These are phyloP conservation scores for Excoecaria cochinchinensis DNA, from an alignment of 345 rosid species.

Conservation along the genomic window DNA sequence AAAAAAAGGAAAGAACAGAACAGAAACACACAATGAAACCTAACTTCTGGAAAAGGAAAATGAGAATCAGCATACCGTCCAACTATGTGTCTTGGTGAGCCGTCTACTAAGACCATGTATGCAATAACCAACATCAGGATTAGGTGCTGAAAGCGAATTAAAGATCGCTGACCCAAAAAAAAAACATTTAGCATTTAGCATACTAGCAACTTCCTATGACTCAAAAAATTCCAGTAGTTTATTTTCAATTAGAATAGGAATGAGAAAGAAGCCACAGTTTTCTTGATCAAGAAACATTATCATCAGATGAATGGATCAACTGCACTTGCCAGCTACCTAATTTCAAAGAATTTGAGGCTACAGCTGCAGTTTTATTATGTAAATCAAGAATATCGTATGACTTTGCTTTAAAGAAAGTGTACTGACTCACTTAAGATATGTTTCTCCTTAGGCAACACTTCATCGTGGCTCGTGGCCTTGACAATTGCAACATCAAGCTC, in stretches of 20 bases:
- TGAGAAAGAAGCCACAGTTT: background rate
- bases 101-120: slow-evolving; percentile 33
- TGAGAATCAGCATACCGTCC: slow-evolving; percentile 35
- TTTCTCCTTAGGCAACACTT: slow-evolving; percentile 37
- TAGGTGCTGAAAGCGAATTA: slow-evolving; percentile 29
- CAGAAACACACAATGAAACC: too few relatives aligned
- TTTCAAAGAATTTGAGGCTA: too few relatives aligned
- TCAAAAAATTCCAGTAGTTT: too few relatives aligned
- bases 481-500: slow-evolving; percentile 41
- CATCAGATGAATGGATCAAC: too few relatives aligned
- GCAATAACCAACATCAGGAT: slow-evolving; percentile 35
- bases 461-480: slow-evolving; percentile 43
- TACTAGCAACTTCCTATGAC: too few relatives aligned
- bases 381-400: background rate
- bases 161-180: slow-evolving; percentile 29
- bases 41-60: background rate
- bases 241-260: too few relatives aligned
- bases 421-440: slow-evolving; percentile 37
- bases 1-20: too few relatives aligned
- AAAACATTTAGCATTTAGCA: too few relatives aligned
- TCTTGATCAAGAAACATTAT: too few relatives aligned
- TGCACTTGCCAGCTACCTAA: too few relatives aligned
- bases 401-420: background rate
- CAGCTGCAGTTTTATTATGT: background rate
- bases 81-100: slow-evolving; percentile 38